Conservation (phyloP, 2,329 filamentous ascomycete species). For the Fusarium sp. region DNA sequence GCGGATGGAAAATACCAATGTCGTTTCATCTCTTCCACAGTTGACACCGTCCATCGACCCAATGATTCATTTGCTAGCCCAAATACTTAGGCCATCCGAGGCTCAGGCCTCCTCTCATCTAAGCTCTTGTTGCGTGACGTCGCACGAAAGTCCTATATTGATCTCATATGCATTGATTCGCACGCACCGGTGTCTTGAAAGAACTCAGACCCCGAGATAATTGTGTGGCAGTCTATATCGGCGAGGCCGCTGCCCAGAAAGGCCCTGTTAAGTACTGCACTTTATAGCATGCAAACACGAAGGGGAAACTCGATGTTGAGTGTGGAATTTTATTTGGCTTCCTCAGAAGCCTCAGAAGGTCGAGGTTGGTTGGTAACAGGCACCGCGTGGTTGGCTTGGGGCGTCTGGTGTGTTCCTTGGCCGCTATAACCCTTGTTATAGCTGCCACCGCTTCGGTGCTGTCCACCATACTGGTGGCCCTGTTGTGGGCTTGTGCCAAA, state of each 20-base stretch:
- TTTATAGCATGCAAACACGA: conserved; percentile 33
- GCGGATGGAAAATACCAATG: conserved; percentile 20
- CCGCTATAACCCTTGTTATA: conserved; percentile 65
- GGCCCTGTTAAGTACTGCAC: conserved; percentile 41
- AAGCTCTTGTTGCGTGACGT: conserved; percentile 38
- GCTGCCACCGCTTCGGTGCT: conserved; percentile 67
- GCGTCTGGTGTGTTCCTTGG: conserved; percentile 58
- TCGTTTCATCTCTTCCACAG: conserved; percentile 13
- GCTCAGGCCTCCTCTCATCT: conserved; percentile 38
- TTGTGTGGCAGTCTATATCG: conserved; percentile 41
- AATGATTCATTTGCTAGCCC: conserved; percentile 38
- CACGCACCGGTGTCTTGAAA: conserved; percentile 33
- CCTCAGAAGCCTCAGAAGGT: conserved; percentile 57
- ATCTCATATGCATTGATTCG: conserved; percentile 40
- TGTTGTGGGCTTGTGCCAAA: conserved; percentile 76
- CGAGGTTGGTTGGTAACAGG: conserved; percentile 51
- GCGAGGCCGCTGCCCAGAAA: conserved; percentile 42
- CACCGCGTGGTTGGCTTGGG: conserved; percentile 52
- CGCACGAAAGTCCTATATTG: conserved; percentile 42
- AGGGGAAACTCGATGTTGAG: conserved; percentile 18
- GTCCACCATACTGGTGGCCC: conserved; percentile 70
- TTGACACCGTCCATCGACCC: conserved; percentile 28
- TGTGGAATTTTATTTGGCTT: conserved; percentile 57
- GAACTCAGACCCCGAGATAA: conserved; percentile 41
- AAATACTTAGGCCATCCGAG: conserved; percentile 29